phyloP scores from a whole-genome alignment of 345 rosid genomes.

The Litchi chinensis region DNA sequence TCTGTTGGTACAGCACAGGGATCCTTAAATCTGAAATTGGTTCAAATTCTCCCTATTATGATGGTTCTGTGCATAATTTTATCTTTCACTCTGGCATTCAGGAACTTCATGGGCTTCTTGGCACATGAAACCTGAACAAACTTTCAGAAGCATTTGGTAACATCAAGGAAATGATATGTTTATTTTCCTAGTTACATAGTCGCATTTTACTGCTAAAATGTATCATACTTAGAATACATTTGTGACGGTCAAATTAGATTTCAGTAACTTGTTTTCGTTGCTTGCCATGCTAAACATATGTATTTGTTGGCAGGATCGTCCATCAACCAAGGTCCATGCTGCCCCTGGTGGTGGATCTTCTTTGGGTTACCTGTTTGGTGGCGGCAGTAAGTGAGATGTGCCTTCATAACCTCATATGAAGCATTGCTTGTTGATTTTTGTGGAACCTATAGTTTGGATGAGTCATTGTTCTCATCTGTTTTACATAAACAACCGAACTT shows the following conservation, averaged over 20 bases:
- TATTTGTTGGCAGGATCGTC: slow-evolving; percentile 42
- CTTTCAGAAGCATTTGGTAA: background rate
- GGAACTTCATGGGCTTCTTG: background rate
- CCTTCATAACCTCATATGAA: slow-evolving; percentile 6
- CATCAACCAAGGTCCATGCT: slow-evolving; percentile 54
- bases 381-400: slow-evolving; percentile 32
- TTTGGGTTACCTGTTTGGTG: slow-evolving; percentile 46
- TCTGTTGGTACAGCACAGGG: background rate
- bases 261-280: background rate
- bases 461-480: slow-evolving; percentile 18
- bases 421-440: slow-evolving; percentile 34
- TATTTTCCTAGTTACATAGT: background rate
- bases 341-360: slow-evolving; percentile 58
- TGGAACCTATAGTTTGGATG: slow-evolving; percentile 26
- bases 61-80: background rate
- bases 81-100: background rate
- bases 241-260: background rate
- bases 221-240: background rate
- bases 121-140: background rate
- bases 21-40: background rate
- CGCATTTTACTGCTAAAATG: no score
- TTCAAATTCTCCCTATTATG: background rate
- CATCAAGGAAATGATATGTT: background rate
- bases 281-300: background rate
- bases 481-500: slow-evolving; percentile 19